Evolutionary conservation across 1,284 basidiomycete genomes (phyloP).

Genomic region (Dichomitus squalens): DNA sequence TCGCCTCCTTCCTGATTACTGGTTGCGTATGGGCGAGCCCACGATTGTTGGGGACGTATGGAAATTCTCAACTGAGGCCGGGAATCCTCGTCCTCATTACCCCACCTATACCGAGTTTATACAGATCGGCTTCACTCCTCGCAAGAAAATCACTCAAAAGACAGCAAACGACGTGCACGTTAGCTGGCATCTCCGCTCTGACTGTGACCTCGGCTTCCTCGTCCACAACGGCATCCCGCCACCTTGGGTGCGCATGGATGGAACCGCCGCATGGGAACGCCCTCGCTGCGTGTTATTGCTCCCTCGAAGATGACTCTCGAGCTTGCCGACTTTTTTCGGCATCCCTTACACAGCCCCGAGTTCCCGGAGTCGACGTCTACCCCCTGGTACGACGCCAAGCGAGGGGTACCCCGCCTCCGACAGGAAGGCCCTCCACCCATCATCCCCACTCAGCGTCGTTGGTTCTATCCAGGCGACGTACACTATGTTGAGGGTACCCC

Average conservation of each 20-base stretch:
- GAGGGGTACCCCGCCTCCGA: conserved; percentile 16
- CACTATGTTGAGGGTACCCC: conserved; percentile 8
- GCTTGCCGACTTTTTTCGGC: not conserved
- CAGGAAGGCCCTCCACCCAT: conserved; percentile 14
- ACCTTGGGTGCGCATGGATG: conserved; percentile 14
- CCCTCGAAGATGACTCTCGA: conserved; percentile 11
- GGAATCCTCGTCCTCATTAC: conserved; percentile 1
- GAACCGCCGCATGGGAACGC: conserved; percentile 7
- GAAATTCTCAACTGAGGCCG: conserved; percentile 7
- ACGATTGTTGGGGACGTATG: conserved; percentile 29
- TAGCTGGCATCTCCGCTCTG: conserved; percentile 21
- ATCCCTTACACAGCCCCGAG: conserved; percentile 8
- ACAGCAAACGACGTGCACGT: conserved; percentile 15
- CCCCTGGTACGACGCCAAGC: conserved; percentile 21
- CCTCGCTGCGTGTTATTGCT: conserved; percentile 18
- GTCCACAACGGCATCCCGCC: conserved; percentile 10
- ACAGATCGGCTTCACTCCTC: conserved; percentile 20
- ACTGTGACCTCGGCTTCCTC: conserved; percentile 12
- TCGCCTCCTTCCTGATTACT: conserved; percentile 16
- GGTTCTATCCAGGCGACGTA: not conserved
- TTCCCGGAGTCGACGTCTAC: conserved; percentile 10
- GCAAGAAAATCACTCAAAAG: conserved; percentile 5
- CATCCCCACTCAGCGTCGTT: not conserved
- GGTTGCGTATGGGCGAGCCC: conserved; percentile 10
- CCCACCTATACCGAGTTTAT: conserved; percentile 23